phyloP scores from a whole-genome alignment of 257 asterid genomes.

The Solanum bulbocastanum region DNA sequence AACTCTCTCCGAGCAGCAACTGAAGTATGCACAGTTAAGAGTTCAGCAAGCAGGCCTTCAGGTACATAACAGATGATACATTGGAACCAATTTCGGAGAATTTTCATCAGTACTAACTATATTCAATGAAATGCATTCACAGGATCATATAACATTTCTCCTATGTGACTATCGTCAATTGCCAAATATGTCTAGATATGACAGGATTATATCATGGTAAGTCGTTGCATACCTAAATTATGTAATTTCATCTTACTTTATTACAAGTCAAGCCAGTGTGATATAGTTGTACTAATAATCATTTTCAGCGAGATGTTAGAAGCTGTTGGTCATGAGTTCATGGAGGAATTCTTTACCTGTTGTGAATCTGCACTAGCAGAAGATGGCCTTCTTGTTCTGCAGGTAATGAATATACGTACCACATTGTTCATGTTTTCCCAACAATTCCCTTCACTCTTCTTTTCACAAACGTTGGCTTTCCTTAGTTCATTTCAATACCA shows the following conservation, averaged over 20 bases:
- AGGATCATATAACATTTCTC: slow-evolving; percentile 61
- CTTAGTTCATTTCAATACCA: slow-evolving; percentile 69
- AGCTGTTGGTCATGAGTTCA: slow-evolving; percentile 88
- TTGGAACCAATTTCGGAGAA: not conserved
- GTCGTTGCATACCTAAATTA: not conserved
- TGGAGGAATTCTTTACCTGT: slow-evolving; percentile 64
- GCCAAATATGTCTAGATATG: slow-evolving; percentile 48
- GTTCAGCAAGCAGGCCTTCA: slow-evolving; percentile 77
- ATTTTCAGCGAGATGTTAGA: slow-evolving; percentile 91
- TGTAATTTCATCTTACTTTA: not conserved
- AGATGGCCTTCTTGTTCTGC: slow-evolving; percentile 74
- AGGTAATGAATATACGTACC: slow-evolving; percentile 29
- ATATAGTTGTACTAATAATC: not conserved
- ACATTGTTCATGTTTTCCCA: not conserved
- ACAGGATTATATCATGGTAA: slow-evolving; percentile 86
- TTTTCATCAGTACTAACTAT: not conserved
- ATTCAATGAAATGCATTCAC: not conserved
- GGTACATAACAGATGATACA: slow-evolving; percentile 20
- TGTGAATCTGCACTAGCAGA: slow-evolving; percentile 64
- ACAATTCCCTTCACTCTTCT: not conserved
- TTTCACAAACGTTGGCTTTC: not conserved
- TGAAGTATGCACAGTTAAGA: slow-evolving; percentile 55
- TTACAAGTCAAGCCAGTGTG: not conserved
- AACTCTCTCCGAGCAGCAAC: slow-evolving; percentile 77
- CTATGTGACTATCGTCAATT: slow-evolving; percentile 86